A percentile compares a stretch with the other conserved stretches of the same genome.
Conservation (phyloP, 2,329 filamentous ascomycete species). For the Neurospora crassa region DNA sequence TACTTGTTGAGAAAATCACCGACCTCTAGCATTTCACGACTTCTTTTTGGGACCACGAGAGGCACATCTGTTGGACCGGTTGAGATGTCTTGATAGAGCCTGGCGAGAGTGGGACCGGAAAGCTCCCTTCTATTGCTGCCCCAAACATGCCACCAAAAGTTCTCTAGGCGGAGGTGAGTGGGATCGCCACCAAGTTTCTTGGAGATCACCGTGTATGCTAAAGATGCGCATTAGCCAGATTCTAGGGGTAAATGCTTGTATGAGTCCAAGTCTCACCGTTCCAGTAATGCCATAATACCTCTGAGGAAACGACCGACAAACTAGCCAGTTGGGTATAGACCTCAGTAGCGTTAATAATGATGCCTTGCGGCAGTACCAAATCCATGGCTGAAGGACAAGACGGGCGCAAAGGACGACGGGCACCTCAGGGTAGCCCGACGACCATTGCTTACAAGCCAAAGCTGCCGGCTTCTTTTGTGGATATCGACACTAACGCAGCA, state of each 20-base stretch:
- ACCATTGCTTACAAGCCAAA: conserved; percentile 7
- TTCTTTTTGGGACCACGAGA: conserved; percentile 41
- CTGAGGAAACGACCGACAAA: conserved; percentile 38
- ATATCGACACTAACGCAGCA: not conserved
- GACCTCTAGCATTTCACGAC: conserved; percentile 43
- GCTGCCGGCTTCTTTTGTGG: not conserved
- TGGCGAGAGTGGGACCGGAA: conserved; percentile 43
- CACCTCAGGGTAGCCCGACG: not conserved
- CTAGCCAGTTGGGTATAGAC: conserved; percentile 46
- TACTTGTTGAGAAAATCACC: conserved; percentile 10
- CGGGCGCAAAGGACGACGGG: conserved; percentile 1
- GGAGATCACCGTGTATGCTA: conserved; percentile 53
- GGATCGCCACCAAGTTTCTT: conserved; percentile 46
- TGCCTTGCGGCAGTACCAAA: conserved; percentile 46
- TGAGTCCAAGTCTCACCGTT: conserved; percentile 34
- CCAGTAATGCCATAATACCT: conserved; percentile 47
- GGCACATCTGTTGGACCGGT: conserved; percentile 48
- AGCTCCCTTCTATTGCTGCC: conserved; percentile 46
- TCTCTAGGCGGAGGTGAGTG: conserved; percentile 52
- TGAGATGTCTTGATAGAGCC: conserved; percentile 48
- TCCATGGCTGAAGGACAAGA: conserved; percentile 14
- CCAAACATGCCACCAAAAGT: conserved; percentile 59
- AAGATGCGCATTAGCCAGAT: conserved; percentile 5
- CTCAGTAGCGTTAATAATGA: conserved; percentile 42
- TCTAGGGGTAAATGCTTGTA: not conserved